These are phyloP conservation scores for Colletotrichum scovillei DNA, from an alignment of 2,329 filamentous ascomycete genomes.

Conservation along the genomic window DNA sequence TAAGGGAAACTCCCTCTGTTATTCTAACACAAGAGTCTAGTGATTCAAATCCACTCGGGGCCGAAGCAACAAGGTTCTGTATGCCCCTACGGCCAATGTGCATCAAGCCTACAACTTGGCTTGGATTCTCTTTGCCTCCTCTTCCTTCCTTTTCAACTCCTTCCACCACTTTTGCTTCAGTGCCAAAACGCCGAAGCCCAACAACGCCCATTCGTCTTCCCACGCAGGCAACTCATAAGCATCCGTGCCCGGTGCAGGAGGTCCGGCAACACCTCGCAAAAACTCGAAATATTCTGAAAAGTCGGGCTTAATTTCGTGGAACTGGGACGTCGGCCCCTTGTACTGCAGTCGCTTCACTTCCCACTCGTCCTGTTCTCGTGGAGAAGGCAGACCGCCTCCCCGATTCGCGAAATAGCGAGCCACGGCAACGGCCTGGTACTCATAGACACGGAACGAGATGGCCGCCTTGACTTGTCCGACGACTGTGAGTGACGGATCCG, in stretches of 20 bases:
- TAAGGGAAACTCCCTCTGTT: neutral
- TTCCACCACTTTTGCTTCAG: conserved; percentile 45
- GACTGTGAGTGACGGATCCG: conserved; percentile 47
- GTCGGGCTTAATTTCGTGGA: conserved; percentile 46
- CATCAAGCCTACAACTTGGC: neutral
- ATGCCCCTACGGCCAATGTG: too few relatives aligned
- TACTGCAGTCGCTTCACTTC: conserved; percentile 43
- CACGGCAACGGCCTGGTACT: conserved; percentile 51
- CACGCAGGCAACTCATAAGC: conserved; percentile 55
- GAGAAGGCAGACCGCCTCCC: conserved; percentile 40
- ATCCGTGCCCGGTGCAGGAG: conserved; percentile 48
- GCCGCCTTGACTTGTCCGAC: conserved; percentile 48
- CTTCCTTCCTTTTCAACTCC: conserved; percentile 41
- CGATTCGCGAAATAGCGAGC: conserved; percentile 49
- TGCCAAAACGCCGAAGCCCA: conserved; percentile 44
- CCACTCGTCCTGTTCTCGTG: conserved; percentile 46
- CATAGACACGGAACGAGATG: conserved; percentile 51
- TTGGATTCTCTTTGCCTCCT: conserved; percentile 23
- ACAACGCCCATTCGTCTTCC: conserved; percentile 50
- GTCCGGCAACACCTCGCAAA: conserved; percentile 52
- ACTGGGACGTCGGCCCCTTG: conserved; percentile 44
- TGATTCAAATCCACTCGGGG: neutral
- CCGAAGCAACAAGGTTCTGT: neutral
- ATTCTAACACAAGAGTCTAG: neutral
- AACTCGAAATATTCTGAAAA: conserved; percentile 53